phyloP scores from a whole-genome alignment of 139 green algal species.

The Chlorella sorokiniana region DNA sequence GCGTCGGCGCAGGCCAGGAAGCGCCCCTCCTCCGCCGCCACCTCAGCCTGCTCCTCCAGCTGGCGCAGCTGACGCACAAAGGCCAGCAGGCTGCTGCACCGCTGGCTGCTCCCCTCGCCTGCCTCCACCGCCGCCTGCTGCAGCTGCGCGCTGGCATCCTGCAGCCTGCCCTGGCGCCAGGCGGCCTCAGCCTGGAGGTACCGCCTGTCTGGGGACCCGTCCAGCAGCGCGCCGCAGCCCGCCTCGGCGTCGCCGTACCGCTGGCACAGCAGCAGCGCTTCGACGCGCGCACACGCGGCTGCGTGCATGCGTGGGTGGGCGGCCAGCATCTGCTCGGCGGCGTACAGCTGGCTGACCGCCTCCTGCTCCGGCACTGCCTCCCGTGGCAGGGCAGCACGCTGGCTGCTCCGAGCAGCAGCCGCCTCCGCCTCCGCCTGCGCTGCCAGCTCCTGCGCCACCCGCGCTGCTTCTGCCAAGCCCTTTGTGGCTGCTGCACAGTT shows the following conservation, averaged over 20 bases:
- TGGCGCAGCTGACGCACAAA: constrained; percentile 10
- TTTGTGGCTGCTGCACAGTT: constrained; percentile 4
- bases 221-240: constrained; percentile 3
- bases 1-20: background rate
- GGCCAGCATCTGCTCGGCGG: constrained; percentile 34
- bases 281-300: constrained; percentile 30
- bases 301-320: constrained; percentile 36
- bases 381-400: constrained; percentile 29
- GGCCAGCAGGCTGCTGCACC: constrained; percentile 30
- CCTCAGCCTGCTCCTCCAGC: constrained; percentile 10
- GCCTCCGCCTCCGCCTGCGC: constrained; percentile 11
- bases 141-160: constrained; percentile 7
- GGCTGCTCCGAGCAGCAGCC: constrained; percentile 5
- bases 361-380: constrained; percentile 23
- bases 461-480: constrained; percentile 8
- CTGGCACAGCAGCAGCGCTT: constrained; percentile 50
- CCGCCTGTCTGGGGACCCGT: constrained; percentile 30
- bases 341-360: constrained; percentile 40
- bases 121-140: constrained; percentile 8
- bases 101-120: constrained; percentile 8
- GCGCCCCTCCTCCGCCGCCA: constrained; percentile 33
- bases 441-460: background rate
- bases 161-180: constrained; percentile 42
- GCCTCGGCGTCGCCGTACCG: constrained; percentile 46
- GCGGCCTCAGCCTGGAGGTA: constrained; percentile 46